Evolutionary conservation across 2,329 filamentous ascomycete species (phyloP), one percentile per base, ranked within the genome.

Genomic region (Pseudodiploospora longispora): DNA sequence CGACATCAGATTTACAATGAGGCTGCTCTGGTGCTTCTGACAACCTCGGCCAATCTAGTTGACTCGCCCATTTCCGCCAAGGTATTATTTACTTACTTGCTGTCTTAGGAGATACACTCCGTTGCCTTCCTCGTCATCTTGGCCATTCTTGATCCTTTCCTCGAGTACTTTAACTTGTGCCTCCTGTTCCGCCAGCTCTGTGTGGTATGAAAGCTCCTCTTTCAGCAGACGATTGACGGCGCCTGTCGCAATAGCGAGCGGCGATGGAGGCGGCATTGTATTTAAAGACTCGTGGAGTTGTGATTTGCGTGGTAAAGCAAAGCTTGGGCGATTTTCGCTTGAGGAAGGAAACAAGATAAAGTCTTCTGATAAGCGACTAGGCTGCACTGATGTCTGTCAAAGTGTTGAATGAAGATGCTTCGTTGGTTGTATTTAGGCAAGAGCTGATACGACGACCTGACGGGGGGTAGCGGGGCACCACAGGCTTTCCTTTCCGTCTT

Each of bases 191-290:
- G 76, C 71, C 19, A 90, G 76, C 65, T 98, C 93, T 60, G 85
- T 85, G 72, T 90, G 85, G 69, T 98, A 97, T 56, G 83, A 91
- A 34, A 77, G 72, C 65, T 96, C 87, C 66, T 98, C 93, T 66
- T 95, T 96, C 53, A 95, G 79, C 39, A 97, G 78, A 47, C 93
- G 87, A 56, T 78, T 74, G 53, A 97, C 80, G 19, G 87, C 81
- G 49, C 83, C 79, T 27, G 87, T 93, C 37, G 85, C 82, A 60
- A 96, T 93, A 56, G 79, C 67, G 62, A 96, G 80, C 54, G 82
- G 76, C 1, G 83, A 82, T 37, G 86, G 85, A 30, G 87, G 75
- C 4, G 87, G 76, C 89, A 95, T 95, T 40, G 27, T 37, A 28
- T 6, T 6, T 36, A 10, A 28, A n/a, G n/a, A 42, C 12, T 39